Percentiles rank a stretch among this genome's conserved stretches.
Conservation (phyloP, 2,329 filamentous ascomycete genomes). For the Seiridium unicorne region DNA sequence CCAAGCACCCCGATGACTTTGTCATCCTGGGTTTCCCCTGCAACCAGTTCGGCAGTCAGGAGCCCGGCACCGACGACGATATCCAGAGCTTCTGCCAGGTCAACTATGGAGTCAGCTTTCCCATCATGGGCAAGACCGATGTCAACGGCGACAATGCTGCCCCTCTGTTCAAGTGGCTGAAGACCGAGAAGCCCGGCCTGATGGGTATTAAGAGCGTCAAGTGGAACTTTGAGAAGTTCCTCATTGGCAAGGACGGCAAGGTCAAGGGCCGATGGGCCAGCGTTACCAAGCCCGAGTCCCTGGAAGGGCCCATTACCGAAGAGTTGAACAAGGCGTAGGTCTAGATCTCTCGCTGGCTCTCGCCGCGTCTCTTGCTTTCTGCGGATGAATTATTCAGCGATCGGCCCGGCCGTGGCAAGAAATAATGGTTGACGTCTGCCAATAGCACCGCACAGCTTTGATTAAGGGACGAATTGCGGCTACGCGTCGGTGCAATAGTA, state of each 20-base stretch:
- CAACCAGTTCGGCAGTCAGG: slow-evolving; percentile 94
- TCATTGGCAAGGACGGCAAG: slow-evolving; percentile 81
- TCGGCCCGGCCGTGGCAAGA: background rate
- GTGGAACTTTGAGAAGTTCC: slow-evolving; percentile 99
- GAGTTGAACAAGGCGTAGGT: slow-evolving; percentile 60
- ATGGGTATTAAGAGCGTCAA: slow-evolving; percentile 89
- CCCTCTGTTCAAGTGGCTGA: slow-evolving; percentile 77
- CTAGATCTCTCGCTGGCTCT: slow-evolving; percentile 2
- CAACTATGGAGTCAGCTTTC: slow-evolving; percentile 94
- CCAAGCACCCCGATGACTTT: slow-evolving; percentile 72
- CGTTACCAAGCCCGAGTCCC: slow-evolving; percentile 77
- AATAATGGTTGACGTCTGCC: slow-evolving; percentile 2
- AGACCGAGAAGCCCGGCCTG: slow-evolving; percentile 72
- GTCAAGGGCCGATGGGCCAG: slow-evolving; percentile 87
- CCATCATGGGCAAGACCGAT: slow-evolving; percentile 86
- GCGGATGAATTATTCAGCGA: background rate
- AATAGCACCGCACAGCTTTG: slow-evolving; percentile 4
- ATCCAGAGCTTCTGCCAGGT: slow-evolving; percentile 84
- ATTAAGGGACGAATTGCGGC: background rate
- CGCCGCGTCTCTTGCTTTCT: slow-evolving; percentile 6
- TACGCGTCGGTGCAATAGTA: background rate
- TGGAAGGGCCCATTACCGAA: slow-evolving; percentile 74
- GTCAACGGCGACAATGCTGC: slow-evolving; percentile 85
- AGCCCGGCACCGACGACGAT: slow-evolving; percentile 78
- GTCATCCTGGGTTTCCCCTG: slow-evolving; percentile 93